Evolutionary conservation across 73 alveolate species (phyloP), one percentile per base, ranked within the genome.

Genomic region (Tetrahymena borealis): DNA sequence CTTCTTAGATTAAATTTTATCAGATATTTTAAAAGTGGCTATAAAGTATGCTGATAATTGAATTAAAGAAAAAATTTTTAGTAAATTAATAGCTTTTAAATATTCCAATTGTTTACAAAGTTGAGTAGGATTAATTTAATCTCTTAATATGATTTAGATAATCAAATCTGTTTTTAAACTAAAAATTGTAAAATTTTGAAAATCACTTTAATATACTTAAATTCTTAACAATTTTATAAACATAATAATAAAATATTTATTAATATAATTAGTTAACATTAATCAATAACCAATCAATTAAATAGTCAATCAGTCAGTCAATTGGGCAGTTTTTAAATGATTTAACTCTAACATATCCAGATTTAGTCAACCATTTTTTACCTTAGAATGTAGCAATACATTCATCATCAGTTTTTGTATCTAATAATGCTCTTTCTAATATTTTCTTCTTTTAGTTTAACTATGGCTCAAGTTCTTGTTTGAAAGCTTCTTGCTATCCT

Each of bases 401-500:
- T 42, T 90, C 91, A 33, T 60, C 90, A 78, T 95, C 91, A 16
- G 94, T 91, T 39, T 78, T 77, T 18, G 94, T 77, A 15, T 43
- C 36, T 15, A 91, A 90, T 20, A 60, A 85, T 32, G 91, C 91
- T 32, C 91, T 90, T 79, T 94, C 97, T 33, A 90, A 94, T 24
- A 78, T 37, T 39, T 92, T 92, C 85, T 94, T 92, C 94, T 94
- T 96, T 38, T 97, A 97, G 79, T 96, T 95, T 41, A 97, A 92
- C 11, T 91, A 93, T 31, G 96, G 93, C 77, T 94, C 95, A 35
- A 77, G 35, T 15, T 43, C 91, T 39, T 95, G 95, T 60, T 94
- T 39, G 12, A 93, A 91, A 33, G 91, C 78, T 12, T 79, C 91
- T 33, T 94, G 96, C 32, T 93, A 40, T 15, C 96, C 96, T 38